phyloP scores from a whole-genome alignment of 1,284 basidiomycete species.

The Afroboletus lepidellus region DNA sequence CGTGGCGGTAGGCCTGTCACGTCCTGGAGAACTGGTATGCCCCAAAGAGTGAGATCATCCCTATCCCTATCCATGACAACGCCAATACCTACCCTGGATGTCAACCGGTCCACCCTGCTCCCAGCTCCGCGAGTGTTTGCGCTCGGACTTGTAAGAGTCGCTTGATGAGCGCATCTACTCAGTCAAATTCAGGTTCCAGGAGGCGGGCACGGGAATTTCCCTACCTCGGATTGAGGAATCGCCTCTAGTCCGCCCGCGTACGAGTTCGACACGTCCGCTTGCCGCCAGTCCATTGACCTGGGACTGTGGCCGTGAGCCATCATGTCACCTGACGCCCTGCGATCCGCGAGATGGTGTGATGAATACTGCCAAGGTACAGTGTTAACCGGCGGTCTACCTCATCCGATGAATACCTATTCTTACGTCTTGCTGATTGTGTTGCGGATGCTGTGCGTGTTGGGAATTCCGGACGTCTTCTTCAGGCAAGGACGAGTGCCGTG shows the following conservation, averaged over 20 bases:
- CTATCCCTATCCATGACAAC: conserved; percentile 20
- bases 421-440: conserved; percentile 36
- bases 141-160: conserved; percentile 44
- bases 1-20: conserved; percentile 52
- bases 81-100: conserved; percentile 24
- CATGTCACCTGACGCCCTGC: conserved; percentile 34
- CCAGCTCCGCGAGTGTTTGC: conserved; percentile 61
- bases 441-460: conserved; percentile 31
- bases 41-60: conserved; percentile 14
- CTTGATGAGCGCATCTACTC: conserved; percentile 40
- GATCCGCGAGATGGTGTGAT: conserved; percentile 35
- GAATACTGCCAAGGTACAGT: conserved; percentile 28
- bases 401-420: conserved; percentile 23
- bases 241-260: conserved; percentile 44
- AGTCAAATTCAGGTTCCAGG: conserved; percentile 29
- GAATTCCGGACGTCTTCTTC: conserved; percentile 34
- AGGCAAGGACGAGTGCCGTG: conserved; percentile 32
- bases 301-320: conserved; percentile 38
- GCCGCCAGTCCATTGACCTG: conserved; percentile 53
- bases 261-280: conserved; percentile 45
- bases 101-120: conserved; percentile 48
- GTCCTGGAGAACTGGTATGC: conserved; percentile 38
- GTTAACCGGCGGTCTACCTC: conserved; percentile 22
- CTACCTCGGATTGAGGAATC: conserved; percentile 52
- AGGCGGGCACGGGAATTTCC: conserved; percentile 20